Conservation (phyloP, 2,329 filamentous ascomycete genomes). For the Cephalotrichum gorgonifer region DNA sequence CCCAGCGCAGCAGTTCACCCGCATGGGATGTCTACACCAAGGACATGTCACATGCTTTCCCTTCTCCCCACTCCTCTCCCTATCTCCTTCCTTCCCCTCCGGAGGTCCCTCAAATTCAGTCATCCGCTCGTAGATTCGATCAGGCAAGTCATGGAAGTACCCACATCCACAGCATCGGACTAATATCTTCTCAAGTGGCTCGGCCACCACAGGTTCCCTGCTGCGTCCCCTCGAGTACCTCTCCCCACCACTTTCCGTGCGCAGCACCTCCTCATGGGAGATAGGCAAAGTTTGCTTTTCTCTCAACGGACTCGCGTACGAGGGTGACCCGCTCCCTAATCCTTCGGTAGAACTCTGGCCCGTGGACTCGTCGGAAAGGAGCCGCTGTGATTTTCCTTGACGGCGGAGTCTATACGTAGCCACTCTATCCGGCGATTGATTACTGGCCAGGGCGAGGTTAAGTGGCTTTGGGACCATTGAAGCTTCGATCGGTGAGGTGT, state of each 20-base stretch:
- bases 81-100: not conserved
- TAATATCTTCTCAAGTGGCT: constrained; percentile 47
- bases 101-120: constrained; percentile 10
- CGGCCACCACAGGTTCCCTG: not conserved
- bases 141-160: constrained; percentile 57
- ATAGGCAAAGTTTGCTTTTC: not conserved
- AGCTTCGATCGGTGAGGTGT: not conserved
- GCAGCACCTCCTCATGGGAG: not conserved
- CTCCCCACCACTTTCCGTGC: constrained; percentile 12
- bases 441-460: not conserved
- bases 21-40: constrained; percentile 66
- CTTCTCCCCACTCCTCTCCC: constrained; percentile 11
- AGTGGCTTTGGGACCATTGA: not conserved
- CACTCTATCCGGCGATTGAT: not conserved
- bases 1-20: constrained; percentile 55
- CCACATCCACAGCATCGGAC: constrained; percentile 56
- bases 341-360: not conserved
- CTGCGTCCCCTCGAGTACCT: constrained; percentile 8
- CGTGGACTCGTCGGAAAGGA: not conserved
- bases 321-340: not conserved
- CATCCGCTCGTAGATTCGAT: constrained; percentile 55
- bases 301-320: not conserved
- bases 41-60: constrained; percentile 48
- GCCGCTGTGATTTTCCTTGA: not conserved
- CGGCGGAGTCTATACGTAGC: not conserved